These are phyloP conservation scores for Madurella mycetomatis DNA, from an alignment of 2,329 filamentous ascomycete species.

Conservation along the genomic window DNA sequence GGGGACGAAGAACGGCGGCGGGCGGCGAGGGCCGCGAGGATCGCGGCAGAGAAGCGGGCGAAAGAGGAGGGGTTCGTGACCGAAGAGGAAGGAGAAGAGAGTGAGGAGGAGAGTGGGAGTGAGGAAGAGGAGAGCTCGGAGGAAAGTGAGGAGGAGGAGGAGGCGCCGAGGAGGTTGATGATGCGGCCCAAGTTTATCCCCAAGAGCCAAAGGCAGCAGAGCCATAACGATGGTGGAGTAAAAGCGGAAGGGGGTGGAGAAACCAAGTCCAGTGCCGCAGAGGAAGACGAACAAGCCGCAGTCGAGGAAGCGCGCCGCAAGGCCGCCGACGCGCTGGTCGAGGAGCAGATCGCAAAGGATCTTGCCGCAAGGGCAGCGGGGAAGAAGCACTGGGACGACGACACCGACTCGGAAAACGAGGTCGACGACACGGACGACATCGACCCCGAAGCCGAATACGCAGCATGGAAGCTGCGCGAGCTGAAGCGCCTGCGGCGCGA, in stretches of 20 bases:
- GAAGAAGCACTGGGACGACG: conserved; percentile 84
- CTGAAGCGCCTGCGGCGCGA: conserved; percentile 83
- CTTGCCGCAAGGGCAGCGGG: conserved; percentile 68
- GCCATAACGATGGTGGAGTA: conserved; percentile 1
- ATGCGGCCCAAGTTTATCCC: conserved; percentile 61
- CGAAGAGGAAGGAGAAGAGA: conserved; percentile 46
- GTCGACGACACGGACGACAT: conserved; percentile 86
- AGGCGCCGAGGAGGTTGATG: conserved; percentile 53
- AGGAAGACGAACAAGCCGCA: conserved; percentile 29
- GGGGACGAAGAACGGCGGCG: conserved; percentile 44
- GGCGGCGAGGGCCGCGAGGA: conserved; percentile 40
- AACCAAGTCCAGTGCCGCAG: conserved; percentile 26
- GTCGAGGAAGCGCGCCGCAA: conserved; percentile 57
- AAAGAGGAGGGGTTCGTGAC: conserved; percentile 62
- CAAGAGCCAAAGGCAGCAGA: conserved; percentile 32
- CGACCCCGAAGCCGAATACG: conserved; percentile 82
- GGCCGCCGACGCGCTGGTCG: conserved; percentile 73
- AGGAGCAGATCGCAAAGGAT: conserved; percentile 82
- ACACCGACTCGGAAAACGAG: conserved; percentile 64
- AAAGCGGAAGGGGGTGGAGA: conserved; percentile 33
- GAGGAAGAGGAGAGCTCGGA: conserved; percentile 33
- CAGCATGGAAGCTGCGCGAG: conserved; percentile 92
- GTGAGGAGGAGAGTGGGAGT: conserved; percentile 31
- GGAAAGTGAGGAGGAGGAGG: conserved; percentile 47
- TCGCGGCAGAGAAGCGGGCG: conserved; percentile 46